These are phyloP conservation scores for Triglochin maritima DNA, from an alignment of 106 monocot species.

Conservation along the genomic window DNA sequence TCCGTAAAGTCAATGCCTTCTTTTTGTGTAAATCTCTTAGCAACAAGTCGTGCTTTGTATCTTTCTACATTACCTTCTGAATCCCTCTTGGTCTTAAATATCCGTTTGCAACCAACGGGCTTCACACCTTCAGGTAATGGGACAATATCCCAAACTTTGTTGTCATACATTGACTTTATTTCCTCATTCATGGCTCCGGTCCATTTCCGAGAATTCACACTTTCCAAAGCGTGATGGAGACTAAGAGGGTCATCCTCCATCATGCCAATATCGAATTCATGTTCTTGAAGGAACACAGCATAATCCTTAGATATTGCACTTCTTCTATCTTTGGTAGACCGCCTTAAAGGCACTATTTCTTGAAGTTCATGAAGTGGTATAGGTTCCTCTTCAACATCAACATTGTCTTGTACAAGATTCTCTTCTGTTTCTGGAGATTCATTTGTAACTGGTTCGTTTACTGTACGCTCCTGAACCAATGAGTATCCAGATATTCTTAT, in stretches of 20 bases:
- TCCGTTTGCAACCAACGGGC: constrained; percentile 3
- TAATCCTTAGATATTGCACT: constrained; percentile 5
- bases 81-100: constrained; percentile 6
- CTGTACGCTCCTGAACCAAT: neutral
- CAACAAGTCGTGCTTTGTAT: constrained; percentile 2
- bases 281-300: constrained; percentile 6
- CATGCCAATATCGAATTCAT: neutral
- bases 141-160: constrained; percentile 8
- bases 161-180: constrained; percentile 3
- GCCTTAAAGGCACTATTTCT: neutral
- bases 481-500: too few relatives aligned
- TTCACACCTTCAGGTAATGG: constrained; percentile 7
- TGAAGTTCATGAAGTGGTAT: neutral
- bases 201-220: neutral
- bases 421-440: neutral
- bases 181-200: constrained; percentile 5
- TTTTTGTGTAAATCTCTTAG: constrained; percentile 8
- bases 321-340: constrained; percentile 11
- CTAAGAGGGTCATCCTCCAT: neutral
- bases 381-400: neutral
- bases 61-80: constrained; percentile 5
- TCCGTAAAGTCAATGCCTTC: constrained; percentile 4
- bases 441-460: neutral
- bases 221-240: neutral
- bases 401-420: neutral